phyloP scores from a whole-genome alignment of 2,329 filamentous ascomycete species.

The Arthrobotrys musiformis region DNA sequence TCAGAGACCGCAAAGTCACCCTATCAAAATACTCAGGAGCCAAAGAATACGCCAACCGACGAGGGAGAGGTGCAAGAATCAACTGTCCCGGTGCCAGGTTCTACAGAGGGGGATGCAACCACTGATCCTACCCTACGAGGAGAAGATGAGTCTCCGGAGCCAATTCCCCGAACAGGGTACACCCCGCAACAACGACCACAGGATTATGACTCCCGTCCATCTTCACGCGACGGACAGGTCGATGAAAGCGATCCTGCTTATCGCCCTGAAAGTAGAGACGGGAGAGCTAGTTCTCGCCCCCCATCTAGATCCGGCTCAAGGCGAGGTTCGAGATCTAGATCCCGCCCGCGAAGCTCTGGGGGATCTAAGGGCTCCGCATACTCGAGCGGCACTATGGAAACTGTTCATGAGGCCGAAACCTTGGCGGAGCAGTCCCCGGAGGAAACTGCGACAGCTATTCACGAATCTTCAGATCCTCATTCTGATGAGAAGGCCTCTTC shows the following conservation, averaged over 20 bases:
- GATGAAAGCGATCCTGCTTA: neutral
- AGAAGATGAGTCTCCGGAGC: neutral
- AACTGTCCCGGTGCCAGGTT: neutral
- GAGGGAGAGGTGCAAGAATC: neutral
- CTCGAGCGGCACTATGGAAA: conserved; percentile 7
- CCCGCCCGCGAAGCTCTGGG: conserved; percentile 26
- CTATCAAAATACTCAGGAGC: conserved; percentile 27
- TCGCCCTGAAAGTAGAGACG: conserved; percentile 17
- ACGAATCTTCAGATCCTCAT: conserved; percentile 10
- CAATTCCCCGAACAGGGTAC: conserved; percentile 20
- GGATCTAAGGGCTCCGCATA: conserved; percentile 1
- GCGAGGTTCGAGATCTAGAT: conserved; percentile 23
- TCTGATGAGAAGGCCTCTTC: neutral
- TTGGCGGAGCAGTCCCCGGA: neutral
- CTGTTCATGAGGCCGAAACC: conserved; percentile 11
- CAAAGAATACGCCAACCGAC: conserved; percentile 1
- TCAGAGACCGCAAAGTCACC: conserved; percentile 8
- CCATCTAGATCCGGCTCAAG: conserved; percentile 18
- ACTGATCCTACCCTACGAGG: neutral
- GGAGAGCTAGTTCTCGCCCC: conserved; percentile 30
- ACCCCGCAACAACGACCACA: conserved; percentile 30
- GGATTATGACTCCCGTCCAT: conserved; percentile 29
- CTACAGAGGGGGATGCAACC: neutral
- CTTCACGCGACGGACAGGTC: conserved; percentile 5
- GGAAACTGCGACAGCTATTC: neutral